These are phyloP conservation scores for Vigna mungo DNA, from an alignment of 306 rosid genomes.

Conservation along the genomic window DNA sequence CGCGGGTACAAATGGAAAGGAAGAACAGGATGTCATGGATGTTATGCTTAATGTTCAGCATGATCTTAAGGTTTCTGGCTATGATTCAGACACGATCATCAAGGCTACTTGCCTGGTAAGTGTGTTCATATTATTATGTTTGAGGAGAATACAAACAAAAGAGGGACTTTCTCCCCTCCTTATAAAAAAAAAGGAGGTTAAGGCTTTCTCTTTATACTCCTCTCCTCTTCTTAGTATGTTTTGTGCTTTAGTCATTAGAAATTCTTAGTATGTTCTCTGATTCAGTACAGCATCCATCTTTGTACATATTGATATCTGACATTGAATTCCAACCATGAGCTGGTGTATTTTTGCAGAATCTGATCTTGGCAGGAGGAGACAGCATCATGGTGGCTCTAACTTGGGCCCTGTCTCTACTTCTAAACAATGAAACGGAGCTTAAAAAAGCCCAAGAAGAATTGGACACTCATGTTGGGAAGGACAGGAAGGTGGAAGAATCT, in stretches of 20 bases:
- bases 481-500: slow-evolving; percentile 47
- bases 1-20: slow-evolving; percentile 32
- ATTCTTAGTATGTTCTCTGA: neutral
- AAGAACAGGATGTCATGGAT: slow-evolving; percentile 55
- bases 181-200: too few relatives aligned
- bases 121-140: neutral
- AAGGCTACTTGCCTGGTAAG: slow-evolving; percentile 55
- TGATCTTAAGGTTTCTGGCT: slow-evolving; percentile 33
- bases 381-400: slow-evolving; percentile 43
- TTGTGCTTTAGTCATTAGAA: too few relatives aligned
- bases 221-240: too few relatives aligned
- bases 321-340: slow-evolving; percentile 5
- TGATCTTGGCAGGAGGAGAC: slow-evolving; percentile 56
- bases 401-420: slow-evolving; percentile 51
- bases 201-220: too few relatives aligned
- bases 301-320: neutral
- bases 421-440: slow-evolving; percentile 43
- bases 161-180: too few relatives aligned
- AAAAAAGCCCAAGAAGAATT: slow-evolving; percentile 48
- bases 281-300: neutral
- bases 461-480: slow-evolving; percentile 37
- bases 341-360: slow-evolving; percentile 41
- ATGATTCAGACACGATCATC: slow-evolving; percentile 53
- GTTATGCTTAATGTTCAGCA: slow-evolving; percentile 47
- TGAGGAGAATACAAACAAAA: too few relatives aligned